Evolutionary conservation across 495 filamentous ascomycete genomes (phyloP).

Genomic region (Pyrenula aspistea): DNA sequence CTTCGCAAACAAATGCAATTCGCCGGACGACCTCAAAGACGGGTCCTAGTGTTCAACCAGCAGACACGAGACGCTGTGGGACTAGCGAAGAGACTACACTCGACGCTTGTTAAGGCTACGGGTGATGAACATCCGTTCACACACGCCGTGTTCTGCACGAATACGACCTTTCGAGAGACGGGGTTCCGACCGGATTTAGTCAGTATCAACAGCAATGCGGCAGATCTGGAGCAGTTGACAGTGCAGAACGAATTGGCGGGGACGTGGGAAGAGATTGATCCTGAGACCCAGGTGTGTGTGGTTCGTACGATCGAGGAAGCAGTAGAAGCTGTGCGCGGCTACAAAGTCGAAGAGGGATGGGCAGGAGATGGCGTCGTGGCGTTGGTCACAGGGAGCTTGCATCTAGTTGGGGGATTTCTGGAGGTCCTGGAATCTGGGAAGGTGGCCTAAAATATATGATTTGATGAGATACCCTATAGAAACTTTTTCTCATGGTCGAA

Average conservation of each 20-base stretch:
- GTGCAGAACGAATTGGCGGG: conserved; percentile 65
- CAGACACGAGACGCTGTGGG: conserved; percentile 65
- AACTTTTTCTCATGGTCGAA: background rate
- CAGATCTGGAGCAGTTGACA: conserved; percentile 53
- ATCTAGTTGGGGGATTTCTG: conserved; percentile 74
- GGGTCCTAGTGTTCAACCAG: conserved; percentile 92
- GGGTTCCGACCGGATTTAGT: conserved; percentile 71
- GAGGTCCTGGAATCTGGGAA: conserved; percentile 52
- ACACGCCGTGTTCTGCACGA: conserved; percentile 81
- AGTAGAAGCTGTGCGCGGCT: conserved; percentile 48
- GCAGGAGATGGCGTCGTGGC: conserved; percentile 28
- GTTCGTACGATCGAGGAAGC: conserved; percentile 78
- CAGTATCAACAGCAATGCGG: conserved; percentile 56
- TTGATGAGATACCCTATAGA: background rate
- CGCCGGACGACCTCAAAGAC: conserved; percentile 7
- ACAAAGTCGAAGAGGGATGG: conserved; percentile 28
- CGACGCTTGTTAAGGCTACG: conserved; percentile 47
- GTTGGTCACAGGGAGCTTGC: conserved; percentile 73
- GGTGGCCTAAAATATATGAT: background rate
- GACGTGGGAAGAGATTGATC: conserved; percentile 59
- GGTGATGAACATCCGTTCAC: conserved; percentile 48
- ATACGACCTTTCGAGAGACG: conserved; percentile 59
- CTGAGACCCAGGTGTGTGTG: conserved; percentile 46
- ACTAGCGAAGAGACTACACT: conserved; percentile 54
- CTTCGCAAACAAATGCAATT: conserved; percentile 25